Conservation (phyloP, 2,329 filamentous ascomycete species). For the Scleromitrula shiraiana region DNA sequence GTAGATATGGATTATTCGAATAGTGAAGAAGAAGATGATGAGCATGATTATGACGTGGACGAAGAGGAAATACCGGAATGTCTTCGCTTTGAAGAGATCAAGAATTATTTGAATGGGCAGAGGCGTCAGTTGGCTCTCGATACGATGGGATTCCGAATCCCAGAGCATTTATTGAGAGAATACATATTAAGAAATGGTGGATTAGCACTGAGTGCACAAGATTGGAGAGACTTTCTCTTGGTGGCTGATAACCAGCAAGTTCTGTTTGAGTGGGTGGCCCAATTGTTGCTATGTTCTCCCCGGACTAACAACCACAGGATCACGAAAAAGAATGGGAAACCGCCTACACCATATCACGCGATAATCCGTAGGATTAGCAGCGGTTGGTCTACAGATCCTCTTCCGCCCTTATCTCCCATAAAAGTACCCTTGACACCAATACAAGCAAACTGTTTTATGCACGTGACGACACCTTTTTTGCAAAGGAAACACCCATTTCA, state of each 20-base stretch:
- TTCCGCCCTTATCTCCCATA: not conserved
- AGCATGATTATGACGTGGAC: not conserved
- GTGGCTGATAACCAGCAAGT: not conserved
- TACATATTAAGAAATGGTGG: conserved; percentile 5
- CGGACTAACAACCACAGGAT: not conserved
- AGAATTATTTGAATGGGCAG: not conserved
- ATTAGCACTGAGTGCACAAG: not conserved
- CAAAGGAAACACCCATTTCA: conserved; percentile 4
- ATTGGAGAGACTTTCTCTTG: conserved; percentile 7
- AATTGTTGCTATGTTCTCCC: too few relatives aligned
- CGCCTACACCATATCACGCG: conserved; percentile 1
- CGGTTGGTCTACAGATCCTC: not conserved
- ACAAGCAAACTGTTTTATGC: not conserved
- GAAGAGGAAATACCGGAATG: not conserved
- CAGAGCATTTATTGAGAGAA: conserved; percentile 1
- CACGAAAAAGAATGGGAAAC: not conserved
- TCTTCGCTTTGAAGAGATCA: conserved; percentile 2
- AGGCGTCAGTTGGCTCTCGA: conserved; percentile 1
- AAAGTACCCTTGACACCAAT: not conserved
- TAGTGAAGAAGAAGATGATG: not conserved
- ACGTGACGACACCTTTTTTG: not conserved
- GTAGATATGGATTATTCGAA: not conserved
- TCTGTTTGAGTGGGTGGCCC: not conserved
- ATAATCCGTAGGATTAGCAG: not conserved
- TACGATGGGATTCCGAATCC: conserved; percentile 6